Percentiles rank a stretch among this genome's conserved stretches.
Evolutionary conservation across 2,329 filamentous ascomycete genomes (phyloP).

Genomic region (Epichloe baconii): DNA sequence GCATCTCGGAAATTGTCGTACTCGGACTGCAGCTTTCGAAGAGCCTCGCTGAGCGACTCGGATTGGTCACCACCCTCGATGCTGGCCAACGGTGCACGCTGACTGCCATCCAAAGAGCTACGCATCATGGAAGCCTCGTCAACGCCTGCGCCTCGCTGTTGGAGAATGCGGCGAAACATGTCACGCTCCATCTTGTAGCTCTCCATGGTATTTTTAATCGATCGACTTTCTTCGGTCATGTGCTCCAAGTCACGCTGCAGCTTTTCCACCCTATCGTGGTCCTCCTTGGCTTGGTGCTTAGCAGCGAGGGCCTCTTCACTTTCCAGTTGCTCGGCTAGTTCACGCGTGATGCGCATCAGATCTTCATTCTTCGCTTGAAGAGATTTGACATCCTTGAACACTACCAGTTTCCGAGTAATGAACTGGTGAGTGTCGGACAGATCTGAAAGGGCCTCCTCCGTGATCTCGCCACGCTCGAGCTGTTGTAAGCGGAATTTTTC

Average conservation of each 20-base stretch:
- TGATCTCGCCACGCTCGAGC: conserved; percentile 62
- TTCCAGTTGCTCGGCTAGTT: conserved; percentile 81
- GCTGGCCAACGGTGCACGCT: conserved; percentile 41
- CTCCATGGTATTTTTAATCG: conserved; percentile 71
- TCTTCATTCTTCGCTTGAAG: conserved; percentile 82
- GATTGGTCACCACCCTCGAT: conserved; percentile 44
- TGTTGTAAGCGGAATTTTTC: conserved; percentile 66
- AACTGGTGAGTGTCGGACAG: conserved; percentile 76
- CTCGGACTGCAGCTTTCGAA: conserved; percentile 79
- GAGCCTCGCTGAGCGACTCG: conserved; percentile 55
- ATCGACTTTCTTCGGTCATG: conserved; percentile 71
- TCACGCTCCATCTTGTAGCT: conserved; percentile 93
- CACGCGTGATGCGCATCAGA: conserved; percentile 67
- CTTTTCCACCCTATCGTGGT: conserved; percentile 59
- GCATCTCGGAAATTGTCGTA: conserved; percentile 86
- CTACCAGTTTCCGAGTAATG: conserved; percentile 79
- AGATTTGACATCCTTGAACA: conserved; percentile 75
- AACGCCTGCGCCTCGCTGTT: conserved; percentile 49
- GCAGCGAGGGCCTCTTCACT: conserved; percentile 68
- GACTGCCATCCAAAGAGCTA: conserved; percentile 49
- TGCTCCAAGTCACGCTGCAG: conserved; percentile 61
- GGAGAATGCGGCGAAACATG: conserved; percentile 91
- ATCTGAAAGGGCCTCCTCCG: conserved; percentile 56
- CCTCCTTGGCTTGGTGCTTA: conserved; percentile 48
- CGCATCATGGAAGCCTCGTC: conserved; percentile 60